Base-by-base conservation (phyloP, 192 early-diverging fungal genomes). In the Backusella westeae region DNA sequence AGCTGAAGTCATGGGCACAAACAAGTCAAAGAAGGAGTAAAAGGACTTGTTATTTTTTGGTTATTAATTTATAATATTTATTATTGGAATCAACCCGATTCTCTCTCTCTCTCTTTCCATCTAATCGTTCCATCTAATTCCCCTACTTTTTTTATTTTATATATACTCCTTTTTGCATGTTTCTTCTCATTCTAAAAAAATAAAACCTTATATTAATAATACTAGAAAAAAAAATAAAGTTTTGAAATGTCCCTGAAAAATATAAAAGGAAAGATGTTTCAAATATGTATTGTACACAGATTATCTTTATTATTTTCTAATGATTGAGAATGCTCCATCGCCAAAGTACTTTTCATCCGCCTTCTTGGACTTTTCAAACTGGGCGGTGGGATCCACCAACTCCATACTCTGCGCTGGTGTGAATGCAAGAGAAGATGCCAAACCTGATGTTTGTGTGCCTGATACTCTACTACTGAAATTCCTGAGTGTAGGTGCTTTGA, bases 371-470 rank as follows among this genome's bases (percentile, higher is more conserved):
- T 82, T 87, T 72, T 91, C 84, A 42, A 90, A 85, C 2, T 81
- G 78, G 0, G 88, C 86, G 23, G 92, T 93, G 1, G 97, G 97
- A 77, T 96, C 94, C 38, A 91, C 89, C 34, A 99, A 80, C 82
- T 99, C 97, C 77, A 99, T 94, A 70, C 96, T 96, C 77, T 99
- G 94, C 17, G 96, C 92, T 10, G 97, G 96, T 7, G 96, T 99
- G 73, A 99, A 97, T 1, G 97, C 93, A 12, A 99, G 85, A 19
- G 96, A 96, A 0, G 96, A 92, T 0, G 93, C 91, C 53, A 96
- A 84, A 12, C 97, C 97, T 26, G 96, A 94, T 3, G 92, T 91
- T 6, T 79, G 74, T 12, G 81, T 75, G 2, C 86, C 77, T 6
- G 86, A 84, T 53, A 79, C 73, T 65, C 71, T 65, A 21, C 39